Evolutionary conservation across 352 stramenopile species (phyloP).

Genomic region (Bremia lactucae): DNA sequence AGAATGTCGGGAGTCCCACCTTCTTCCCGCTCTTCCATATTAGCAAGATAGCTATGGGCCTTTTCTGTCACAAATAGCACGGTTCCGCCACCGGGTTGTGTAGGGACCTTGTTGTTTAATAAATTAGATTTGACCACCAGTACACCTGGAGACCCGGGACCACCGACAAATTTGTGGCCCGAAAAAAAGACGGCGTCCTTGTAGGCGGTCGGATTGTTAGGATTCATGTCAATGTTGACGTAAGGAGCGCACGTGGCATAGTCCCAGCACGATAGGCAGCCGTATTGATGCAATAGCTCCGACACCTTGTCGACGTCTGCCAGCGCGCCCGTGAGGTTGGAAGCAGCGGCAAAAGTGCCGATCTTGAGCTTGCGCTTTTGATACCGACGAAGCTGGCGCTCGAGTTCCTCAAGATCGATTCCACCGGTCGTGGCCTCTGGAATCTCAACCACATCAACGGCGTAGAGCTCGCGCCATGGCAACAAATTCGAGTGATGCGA

Average conservation of each 20-base stretch:
- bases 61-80: slow-evolving; percentile 52
- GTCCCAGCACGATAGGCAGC: slow-evolving; percentile 92
- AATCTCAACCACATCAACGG: slow-evolving; percentile 70
- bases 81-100: slow-evolving; percentile 32
- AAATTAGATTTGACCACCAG: slow-evolving; percentile 92
- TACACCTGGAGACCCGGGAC: slow-evolving; percentile 86
- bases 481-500: slow-evolving; percentile 98
- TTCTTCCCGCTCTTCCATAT: slow-evolving; percentile 86
- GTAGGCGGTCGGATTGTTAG: slow-evolving; percentile 33
- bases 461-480: slow-evolving; percentile 89
- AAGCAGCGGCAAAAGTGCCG: slow-evolving; percentile 88
- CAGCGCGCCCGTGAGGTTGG: slow-evolving; percentile 92
- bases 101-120: slow-evolving; percentile 50
- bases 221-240: slow-evolving; percentile 93
- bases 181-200: slow-evolving; percentile 95
- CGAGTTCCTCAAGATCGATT: slow-evolving; percentile 57
- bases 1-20: slow-evolving; percentile 94
- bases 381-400: slow-evolving; percentile 37
- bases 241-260: slow-evolving; percentile 93
- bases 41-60: slow-evolving; percentile 62
- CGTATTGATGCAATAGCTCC: slow-evolving; percentile 84
- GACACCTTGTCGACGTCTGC: slow-evolving; percentile 84
- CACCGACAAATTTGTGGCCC: slow-evolving; percentile 95
- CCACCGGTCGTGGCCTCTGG: slow-evolving; percentile 34
- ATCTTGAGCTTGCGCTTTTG: slow-evolving; percentile 49